Evolutionary conservation across 345 rosid genomes (phyloP).

Genomic region (Hirschfeldia incana): DNA sequence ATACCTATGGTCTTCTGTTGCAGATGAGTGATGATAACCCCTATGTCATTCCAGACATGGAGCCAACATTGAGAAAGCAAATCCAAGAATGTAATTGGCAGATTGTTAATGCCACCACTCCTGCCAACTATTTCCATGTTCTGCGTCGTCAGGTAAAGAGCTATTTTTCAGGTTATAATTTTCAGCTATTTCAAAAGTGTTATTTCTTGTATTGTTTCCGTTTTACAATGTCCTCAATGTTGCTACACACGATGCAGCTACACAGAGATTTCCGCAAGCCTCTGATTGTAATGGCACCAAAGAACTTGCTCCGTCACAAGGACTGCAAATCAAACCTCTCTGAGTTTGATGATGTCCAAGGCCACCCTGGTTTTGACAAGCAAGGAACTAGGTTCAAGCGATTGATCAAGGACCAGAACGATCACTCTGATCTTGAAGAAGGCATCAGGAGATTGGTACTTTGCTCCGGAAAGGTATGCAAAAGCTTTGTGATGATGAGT

Average conservation of each 20-base stretch:
- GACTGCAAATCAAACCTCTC: conserved; percentile 92
- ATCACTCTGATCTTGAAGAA: conserved; percentile 80
- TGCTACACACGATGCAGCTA: conserved; percentile 46
- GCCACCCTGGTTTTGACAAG: conserved; percentile 93
- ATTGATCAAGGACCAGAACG: conserved; percentile 82
- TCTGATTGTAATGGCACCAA: conserved; percentile 81
- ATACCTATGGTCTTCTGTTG: conserved; percentile 17
- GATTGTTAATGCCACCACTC: conserved; percentile 84
- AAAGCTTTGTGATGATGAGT: conserved; percentile 3
- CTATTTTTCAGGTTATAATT: conserved; percentile 9
- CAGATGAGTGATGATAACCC: conserved; percentile 93
- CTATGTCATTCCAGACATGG: conserved; percentile 79
- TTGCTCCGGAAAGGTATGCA: conserved; percentile 89
- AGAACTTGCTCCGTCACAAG: conserved; percentile 89
- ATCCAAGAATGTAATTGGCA: conserved; percentile 91
- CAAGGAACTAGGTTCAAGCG: conserved; percentile 96
- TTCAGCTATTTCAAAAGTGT: conserved; percentile 4
- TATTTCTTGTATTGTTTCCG: no score
- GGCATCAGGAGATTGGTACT: conserved; percentile 84
- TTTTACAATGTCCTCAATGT: background rate
- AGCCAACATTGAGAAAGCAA: conserved; percentile 69
- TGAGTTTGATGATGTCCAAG: conserved; percentile 93
- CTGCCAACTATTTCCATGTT: conserved; percentile 88
- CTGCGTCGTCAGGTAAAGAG: conserved; percentile 70
- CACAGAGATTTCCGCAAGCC: conserved; percentile 95